Percentiles rank a stretch among this genome's conserved stretches.
Evolutionary conservation across 1,284 basidiomycete species (phyloP).

Genomic region (Ganoderma lingzhi): DNA sequence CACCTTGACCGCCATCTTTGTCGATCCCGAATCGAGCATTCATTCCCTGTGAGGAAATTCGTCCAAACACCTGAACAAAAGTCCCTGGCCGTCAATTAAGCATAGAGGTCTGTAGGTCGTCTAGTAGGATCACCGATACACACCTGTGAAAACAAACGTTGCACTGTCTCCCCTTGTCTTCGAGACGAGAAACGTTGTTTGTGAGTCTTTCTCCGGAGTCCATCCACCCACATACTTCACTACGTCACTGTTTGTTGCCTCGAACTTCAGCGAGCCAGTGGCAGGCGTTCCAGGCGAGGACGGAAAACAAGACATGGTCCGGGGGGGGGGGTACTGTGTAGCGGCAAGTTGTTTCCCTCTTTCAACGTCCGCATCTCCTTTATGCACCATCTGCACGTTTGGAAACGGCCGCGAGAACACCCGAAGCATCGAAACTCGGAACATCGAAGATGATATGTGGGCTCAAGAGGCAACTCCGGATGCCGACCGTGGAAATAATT

Average conservation of each 20-base stretch:
- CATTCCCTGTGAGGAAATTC: not conserved
- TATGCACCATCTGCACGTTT: not conserved
- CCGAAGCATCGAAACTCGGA: not conserved
- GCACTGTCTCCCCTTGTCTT: not conserved
- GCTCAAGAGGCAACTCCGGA: not conserved
- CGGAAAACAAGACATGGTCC: not conserved
- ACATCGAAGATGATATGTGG: constrained; percentile 3
- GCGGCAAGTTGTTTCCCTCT: not conserved
- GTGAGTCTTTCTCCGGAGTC: too few species aligned
- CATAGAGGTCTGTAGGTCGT: not conserved
- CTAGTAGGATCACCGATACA: not conserved
- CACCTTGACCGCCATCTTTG: not conserved
- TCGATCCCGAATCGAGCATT: not conserved
- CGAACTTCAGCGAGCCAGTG: too few species aligned
- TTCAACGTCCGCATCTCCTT: not conserved
- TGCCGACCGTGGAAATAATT: not conserved
- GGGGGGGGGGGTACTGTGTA: not conserved
- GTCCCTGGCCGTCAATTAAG: not conserved
- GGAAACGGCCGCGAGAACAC: not conserved
- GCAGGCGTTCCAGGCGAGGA: not conserved
- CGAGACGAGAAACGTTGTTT: too few species aligned
- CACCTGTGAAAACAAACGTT: not conserved
- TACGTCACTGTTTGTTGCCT: too few species aligned
- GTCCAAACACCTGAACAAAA: not conserved
- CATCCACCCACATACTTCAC: too few species aligned